Percentiles rank a stretch among this genome's conserved stretches.
These are phyloP conservation scores for Blastobotrys apis DNA, from an alignment of 1,139 yeast genomes.

Conservation along the genomic window DNA sequence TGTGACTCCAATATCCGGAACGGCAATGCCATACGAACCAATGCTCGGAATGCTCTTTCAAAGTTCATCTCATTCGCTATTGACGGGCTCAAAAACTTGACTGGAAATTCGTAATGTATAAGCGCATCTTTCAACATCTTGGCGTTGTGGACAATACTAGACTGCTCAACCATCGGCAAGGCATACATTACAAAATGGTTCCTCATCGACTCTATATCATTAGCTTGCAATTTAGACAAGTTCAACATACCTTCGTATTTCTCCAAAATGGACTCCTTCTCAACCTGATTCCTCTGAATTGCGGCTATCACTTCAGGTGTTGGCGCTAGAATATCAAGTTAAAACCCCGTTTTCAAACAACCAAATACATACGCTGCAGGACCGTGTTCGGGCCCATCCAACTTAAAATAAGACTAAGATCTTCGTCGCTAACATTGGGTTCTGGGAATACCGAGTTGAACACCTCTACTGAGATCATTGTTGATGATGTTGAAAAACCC, in stretches of 20 bases:
- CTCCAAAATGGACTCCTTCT: constrained; percentile 12
- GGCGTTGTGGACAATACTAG: constrained; percentile 15
- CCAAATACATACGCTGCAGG: constrained; percentile 11
- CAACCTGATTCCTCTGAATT: constrained; percentile 6
- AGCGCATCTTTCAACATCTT: constrained; percentile 21
- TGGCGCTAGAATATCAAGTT: constrained; percentile 12
- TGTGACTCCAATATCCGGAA: constrained; percentile 14
- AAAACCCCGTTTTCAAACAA: background rate
- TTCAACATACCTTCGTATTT: constrained; percentile 11
- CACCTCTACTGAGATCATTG: constrained; percentile 7
- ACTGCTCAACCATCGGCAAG: constrained; percentile 17
- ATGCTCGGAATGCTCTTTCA: constrained; percentile 20
- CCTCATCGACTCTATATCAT: constrained; percentile 19
- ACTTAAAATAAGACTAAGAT: constrained; percentile 13
- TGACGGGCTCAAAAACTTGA: constrained; percentile 15
- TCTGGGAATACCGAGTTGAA: constrained; percentile 10
- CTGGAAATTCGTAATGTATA: constrained; percentile 25
- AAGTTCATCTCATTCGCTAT: constrained; percentile 7
- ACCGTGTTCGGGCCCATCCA: constrained; percentile 24
- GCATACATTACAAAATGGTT: constrained; percentile 24
- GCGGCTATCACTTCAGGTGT: constrained; percentile 16
- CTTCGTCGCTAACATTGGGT: background rate
- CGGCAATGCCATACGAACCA: constrained; percentile 21
- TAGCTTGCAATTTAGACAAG: background rate
- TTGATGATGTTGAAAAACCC: background rate